Evolutionary conservation across 306 rosid genomes (phyloP).

Genomic region (Dicorynia guianensis): DNA sequence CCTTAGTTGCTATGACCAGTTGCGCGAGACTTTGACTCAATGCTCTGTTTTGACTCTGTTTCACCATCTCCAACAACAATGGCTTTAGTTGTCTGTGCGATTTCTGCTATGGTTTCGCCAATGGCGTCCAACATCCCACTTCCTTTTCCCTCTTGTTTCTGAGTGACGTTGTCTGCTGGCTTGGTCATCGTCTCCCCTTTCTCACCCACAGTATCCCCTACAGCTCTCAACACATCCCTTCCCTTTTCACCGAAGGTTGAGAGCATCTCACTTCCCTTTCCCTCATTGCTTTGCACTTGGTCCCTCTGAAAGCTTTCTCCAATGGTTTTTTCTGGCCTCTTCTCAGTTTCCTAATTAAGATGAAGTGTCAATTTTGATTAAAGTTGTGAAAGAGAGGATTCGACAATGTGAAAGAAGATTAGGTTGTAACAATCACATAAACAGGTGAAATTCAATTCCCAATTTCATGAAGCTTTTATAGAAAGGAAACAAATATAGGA

Average conservation of each 20-base stretch:
- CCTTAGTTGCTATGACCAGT: slow-evolving; percentile 29
- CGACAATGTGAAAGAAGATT: not conserved
- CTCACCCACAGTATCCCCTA: slow-evolving; percentile 48
- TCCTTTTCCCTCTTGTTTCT: not conserved
- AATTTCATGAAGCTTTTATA: not conserved
- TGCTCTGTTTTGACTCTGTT: slow-evolving; percentile 25
- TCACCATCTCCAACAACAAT: slow-evolving; percentile 55
- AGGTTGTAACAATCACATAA: not conserved
- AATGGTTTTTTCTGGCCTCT: slow-evolving; percentile 18
- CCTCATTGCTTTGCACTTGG: slow-evolving; percentile 23
- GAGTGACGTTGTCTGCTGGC: slow-evolving; percentile 40
- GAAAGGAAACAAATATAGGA: no score
- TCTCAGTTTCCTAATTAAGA: slow-evolving; percentile 35
- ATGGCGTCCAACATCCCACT: not conserved
- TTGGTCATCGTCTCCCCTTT: slow-evolving; percentile 40
- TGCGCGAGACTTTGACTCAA: not conserved
- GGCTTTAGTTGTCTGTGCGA: slow-evolving; percentile 62
- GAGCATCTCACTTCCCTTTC: slow-evolving; percentile 38
- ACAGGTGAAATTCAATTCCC: not conserved
- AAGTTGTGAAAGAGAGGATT: not conserved
- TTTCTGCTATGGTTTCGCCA: slow-evolving; percentile 50
- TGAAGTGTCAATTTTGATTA: slow-evolving; percentile 31
- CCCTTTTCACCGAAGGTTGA: slow-evolving; percentile 15
- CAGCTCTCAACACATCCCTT: slow-evolving; percentile 40
- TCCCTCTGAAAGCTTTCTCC: slow-evolving; percentile 2